These are phyloP conservation scores for Pleurotus giganteus DNA, from an alignment of 768 basidiomycete species.

Conservation along the genomic window DNA sequence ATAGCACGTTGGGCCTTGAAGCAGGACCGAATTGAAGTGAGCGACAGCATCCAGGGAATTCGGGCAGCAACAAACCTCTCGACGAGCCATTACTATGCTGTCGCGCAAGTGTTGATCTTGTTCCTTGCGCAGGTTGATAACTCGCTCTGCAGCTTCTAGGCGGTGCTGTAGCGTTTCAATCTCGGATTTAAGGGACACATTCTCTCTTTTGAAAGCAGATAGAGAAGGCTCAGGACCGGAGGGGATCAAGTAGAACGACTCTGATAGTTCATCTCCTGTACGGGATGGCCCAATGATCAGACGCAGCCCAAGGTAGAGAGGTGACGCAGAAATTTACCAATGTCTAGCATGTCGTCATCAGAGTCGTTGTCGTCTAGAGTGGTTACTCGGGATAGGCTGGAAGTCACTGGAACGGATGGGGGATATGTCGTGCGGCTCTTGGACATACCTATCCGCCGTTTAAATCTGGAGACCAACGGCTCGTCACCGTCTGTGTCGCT, in stretches of 20 bases:
- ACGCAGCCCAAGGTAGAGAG: neutral
- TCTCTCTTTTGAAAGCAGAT: constrained; percentile 61
- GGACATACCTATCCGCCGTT: constrained; percentile 45
- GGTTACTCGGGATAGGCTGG: neutral
- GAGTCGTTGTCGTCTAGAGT: constrained; percentile 45
- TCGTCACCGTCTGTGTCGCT: constrained; percentile 73
- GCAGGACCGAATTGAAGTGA: constrained; percentile 2
- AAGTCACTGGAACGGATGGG: neutral
- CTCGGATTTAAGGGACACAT: constrained; percentile 59
- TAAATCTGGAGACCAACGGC: constrained; percentile 55
- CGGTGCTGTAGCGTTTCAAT: constrained; percentile 54
- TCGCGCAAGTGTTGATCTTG: constrained; percentile 80
- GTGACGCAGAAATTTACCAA: constrained; percentile 42
- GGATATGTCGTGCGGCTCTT: constrained; percentile 7
- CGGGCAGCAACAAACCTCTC: constrained; percentile 43
- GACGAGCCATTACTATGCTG: constrained; percentile 68
- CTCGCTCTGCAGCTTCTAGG: constrained; percentile 58
- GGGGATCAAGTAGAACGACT: constrained; percentile 77
- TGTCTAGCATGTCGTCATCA: constrained; percentile 64
- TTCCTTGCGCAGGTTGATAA: constrained; percentile 68
- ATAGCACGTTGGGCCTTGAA: constrained; percentile 78
- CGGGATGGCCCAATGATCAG: neutral
- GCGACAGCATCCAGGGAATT: neutral
- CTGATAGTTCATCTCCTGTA: constrained; percentile 69
- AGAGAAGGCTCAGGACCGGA: constrained; percentile 53